phyloP scores from a whole-genome alignment of 1,284 basidiomycete species.

The Exsudoporus floridanus region DNA sequence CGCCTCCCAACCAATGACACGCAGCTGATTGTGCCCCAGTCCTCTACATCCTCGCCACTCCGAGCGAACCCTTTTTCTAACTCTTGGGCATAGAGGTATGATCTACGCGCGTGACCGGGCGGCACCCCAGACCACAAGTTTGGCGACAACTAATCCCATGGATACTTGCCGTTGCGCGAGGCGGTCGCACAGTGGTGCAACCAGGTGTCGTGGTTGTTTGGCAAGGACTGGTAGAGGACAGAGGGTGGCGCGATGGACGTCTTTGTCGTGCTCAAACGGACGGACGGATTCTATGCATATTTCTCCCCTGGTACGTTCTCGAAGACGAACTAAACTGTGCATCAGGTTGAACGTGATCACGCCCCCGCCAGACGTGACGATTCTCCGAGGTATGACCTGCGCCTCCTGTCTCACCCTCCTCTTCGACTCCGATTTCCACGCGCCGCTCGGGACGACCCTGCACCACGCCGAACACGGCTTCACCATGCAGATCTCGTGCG shows the following conservation, averaged over 20 bases:
- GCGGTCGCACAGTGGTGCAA: conserved; percentile 72
- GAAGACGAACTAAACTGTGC: too few species aligned
- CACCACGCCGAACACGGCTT: conserved; percentile 59
- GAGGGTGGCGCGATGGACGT: conserved; percentile 67
- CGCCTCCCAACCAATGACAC: too few species aligned
- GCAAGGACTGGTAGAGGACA: conserved; percentile 36
- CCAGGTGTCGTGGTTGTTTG: conserved; percentile 59
- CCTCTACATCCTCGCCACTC: conserved; percentile 70
- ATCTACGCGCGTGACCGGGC: conserved; percentile 86
- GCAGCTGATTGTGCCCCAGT: too few species aligned
- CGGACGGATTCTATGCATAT: too few species aligned
- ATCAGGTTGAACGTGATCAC: conserved; percentile 60
- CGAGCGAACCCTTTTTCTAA: conserved; percentile 77
- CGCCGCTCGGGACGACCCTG: conserved; percentile 35
- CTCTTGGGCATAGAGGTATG: too few species aligned
- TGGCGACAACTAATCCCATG: conserved; percentile 70
- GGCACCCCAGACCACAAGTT: conserved; percentile 70
- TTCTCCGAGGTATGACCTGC: conserved; percentile 75
- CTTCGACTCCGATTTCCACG: conserved; percentile 31
- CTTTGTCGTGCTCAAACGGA: conserved; percentile 51
- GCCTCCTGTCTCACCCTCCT: conserved; percentile 67
- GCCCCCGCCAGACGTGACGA: conserved; percentile 73
- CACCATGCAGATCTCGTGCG: conserved; percentile 60
- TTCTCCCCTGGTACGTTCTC: too few species aligned
- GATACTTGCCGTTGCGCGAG: conserved; percentile 61